phyloP scores from a whole-genome alignment of 1,284 basidiomycete genomes.

The Ceratobasidium sp. region DNA sequence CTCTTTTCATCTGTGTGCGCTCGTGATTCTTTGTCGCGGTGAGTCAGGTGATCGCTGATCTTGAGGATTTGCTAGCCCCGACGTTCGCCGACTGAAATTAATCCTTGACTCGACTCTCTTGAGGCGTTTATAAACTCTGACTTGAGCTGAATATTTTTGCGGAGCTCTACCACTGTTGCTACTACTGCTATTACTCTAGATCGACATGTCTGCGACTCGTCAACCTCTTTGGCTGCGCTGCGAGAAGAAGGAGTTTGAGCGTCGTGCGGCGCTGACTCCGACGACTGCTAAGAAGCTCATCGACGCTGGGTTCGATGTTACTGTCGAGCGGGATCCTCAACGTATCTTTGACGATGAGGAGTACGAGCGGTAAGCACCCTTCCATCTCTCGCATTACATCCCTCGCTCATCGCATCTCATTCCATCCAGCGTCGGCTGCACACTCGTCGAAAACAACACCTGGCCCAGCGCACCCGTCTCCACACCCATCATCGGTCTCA shows the following conservation, averaged over 20 bases:
- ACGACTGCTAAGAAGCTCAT: conserved; percentile 92
- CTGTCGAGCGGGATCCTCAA: conserved; percentile 94
- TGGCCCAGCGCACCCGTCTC: conserved; percentile 86
- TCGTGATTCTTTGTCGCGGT: conserved; percentile 2
- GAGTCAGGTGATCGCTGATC: conserved; percentile 38
- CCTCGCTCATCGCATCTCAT: conserved; percentile 23
- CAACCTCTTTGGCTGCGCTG: conserved; percentile 87
- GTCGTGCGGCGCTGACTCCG: conserved; percentile 93
- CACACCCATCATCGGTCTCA: conserved; percentile 93
- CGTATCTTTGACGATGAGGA: conserved; percentile 96
- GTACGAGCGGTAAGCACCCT: conserved; percentile 83
- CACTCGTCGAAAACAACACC: conserved; percentile 88
- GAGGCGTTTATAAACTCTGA: conserved; percentile 24
- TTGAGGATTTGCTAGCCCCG: conserved; percentile 34
- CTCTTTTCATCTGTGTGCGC: conserved; percentile 23
- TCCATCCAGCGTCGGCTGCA: conserved; percentile 83
- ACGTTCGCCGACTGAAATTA: conserved; percentile 22
- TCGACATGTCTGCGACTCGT: conserved; percentile 31
- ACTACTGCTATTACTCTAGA: background rate
- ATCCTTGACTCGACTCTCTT: conserved; percentile 29
- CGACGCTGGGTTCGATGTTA: conserved; percentile 91
- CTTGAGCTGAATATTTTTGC: background rate
- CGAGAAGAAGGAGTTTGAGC: conserved; percentile 95
- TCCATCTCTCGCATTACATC: background rate
- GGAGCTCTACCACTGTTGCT: background rate